Conservation (phyloP, 2,329 filamentous ascomycete genomes). For the Pseudogymnoascus sp. region DNA sequence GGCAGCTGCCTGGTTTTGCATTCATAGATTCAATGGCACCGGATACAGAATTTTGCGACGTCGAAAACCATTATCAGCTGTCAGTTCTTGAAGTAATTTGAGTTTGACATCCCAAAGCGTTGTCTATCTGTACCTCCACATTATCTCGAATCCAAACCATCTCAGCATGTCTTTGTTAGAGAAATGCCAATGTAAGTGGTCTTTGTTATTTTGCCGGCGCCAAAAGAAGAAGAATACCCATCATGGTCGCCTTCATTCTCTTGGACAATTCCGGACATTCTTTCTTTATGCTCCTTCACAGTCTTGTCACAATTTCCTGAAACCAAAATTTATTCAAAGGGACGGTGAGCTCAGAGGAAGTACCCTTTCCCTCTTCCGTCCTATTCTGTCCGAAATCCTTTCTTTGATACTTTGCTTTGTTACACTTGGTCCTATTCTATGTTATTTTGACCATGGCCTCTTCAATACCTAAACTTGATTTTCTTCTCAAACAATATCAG, state of each 20-base stretch:
- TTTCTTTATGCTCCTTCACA: neutral
- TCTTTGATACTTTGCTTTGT: neutral
- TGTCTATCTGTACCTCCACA: neutral
- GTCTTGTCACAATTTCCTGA: neutral
- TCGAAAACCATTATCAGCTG: neutral
- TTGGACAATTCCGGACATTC: neutral
- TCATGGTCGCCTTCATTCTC: neutral
- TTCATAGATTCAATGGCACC: neutral
- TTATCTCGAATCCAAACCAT: neutral
- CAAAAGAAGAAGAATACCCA: neutral
- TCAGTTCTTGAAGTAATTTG: neutral
- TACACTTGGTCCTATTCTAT: slow-evolving; percentile 2
- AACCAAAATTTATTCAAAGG: neutral
- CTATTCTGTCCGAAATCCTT: neutral
- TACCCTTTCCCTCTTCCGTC: neutral
- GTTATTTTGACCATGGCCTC: slow-evolving; percentile 5
- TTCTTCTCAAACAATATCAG: neutral
- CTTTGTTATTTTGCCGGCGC: neutral
- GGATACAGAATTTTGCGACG: neutral
- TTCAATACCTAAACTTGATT: neutral
- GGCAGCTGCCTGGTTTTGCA: neutral
- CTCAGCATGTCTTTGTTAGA: neutral
- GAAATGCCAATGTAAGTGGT: neutral
- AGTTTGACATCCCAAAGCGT: neutral
- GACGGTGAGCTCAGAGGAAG: neutral